Base-by-base conservation (phyloP, 768 basidiomycete species). In the Pisolithus tinctorius region DNA sequence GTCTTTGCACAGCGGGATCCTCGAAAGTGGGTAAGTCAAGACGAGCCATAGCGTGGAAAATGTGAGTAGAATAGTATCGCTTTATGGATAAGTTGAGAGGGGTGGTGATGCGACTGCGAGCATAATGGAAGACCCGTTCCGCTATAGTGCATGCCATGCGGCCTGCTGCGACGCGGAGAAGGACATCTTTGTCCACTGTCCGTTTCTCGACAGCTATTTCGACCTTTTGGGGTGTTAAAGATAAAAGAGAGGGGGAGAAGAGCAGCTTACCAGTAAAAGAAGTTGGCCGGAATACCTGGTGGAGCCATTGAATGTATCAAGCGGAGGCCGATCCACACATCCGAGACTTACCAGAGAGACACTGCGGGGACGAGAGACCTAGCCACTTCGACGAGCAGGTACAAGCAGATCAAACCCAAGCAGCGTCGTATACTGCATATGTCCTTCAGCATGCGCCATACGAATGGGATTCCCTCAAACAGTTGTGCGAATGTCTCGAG, bases 11-110 rank as follows among this genome's bases (percentile, higher is more conserved):
- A 7, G 76, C 74, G 5, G 83, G 74, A 63, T 88, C 84, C 50
- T 83, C 76, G 51, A 80, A 89, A 0, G 88, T 88, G 1, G 87
- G 86, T 2, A 89, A 73, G 63, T 91, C 88, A 30, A 91, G 75
- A 6, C 88, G 78, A 17, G 79, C 80, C 63, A 84, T 76, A 9
- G 84, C 82, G 29, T 72, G 70, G 63, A 88, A 88, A 49, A 79
- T 78, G 56, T 83, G 83, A 10, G 76, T 64, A 2, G 83, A 74
- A 61, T 84, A 88, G 62, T 77, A 76, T 51, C 71, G 74, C 56
- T 80, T 82, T 60, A 88, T 82, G 29, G 78, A 73, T 34, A 63
- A 64, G 55, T 82, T 80, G 50, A 88, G 75, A 1, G 81, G 83
- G 14, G 65, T 55, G 25, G 74, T 59, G 41, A 83, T 59, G 42